Base-by-base conservation (phyloP, 495 filamentous ascomycete genomes). In the Parachaetomium inaequale region DNA sequence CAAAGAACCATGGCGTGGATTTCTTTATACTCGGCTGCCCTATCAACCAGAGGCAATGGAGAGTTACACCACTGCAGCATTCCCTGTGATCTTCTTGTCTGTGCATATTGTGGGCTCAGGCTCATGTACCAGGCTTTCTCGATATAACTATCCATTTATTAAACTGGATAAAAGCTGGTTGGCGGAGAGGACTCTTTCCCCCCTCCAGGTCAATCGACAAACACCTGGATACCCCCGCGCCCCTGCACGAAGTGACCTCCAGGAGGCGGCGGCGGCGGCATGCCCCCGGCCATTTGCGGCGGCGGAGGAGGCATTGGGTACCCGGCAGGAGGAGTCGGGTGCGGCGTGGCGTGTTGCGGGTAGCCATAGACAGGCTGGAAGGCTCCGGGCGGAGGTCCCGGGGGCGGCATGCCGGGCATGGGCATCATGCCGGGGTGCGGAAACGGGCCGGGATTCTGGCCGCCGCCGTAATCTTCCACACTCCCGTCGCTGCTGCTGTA, bases 341-440 rank as follows among this genome's bases (percentile, higher is more conserved):
- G 59, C 21, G 59, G 59, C 0, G 21, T 49, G 7, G 28, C 53
- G 19, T 53, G 58, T 29, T 21, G 47, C 15, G 36, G 36, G 12
- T 53, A 53, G 19, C 64, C 55, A 31, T 58, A 63, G 7, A 32
- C 32, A 11, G 60, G 64, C 57, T 60, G 64, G 53, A 67, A 61
- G 1, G 65, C 53, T n/a, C 57, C 61, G 7, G 65, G 61, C 1
- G 61, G 65, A 17, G 58, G 58, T 8, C 36, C 49, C 7, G 38
- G 53, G 28, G 14, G 46, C 28, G 21, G 52, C 55, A 43, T 54
- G 47, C 31, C 51, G 53, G 21, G 51, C 45, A 38, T 47, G 53
- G 21, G 51, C 45, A 38, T 47, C 63, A 65, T 65, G 0, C 57
- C 58, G 17, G 63, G 42, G n/a, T 46, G 19, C 7, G 42, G 42